Base-by-base conservation (phyloP, 2,329 filamentous ascomycete species). In the Beauveria rudraprayagi region DNA sequence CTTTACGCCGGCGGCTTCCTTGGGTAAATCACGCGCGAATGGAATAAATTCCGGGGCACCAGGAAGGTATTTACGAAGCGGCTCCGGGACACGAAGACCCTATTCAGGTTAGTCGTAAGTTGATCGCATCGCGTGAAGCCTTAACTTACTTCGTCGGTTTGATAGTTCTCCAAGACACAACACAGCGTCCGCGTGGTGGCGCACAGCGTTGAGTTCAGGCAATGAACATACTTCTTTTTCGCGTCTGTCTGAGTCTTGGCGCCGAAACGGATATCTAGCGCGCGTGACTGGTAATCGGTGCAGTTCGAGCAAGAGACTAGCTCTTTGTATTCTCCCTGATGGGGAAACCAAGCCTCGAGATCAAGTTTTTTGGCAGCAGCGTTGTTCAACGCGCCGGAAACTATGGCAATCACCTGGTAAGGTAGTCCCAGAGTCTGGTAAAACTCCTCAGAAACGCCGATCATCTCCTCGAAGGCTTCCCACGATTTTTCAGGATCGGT, bases 261-360 rank as follows among this genome's bases (percentile, higher is more conserved):
- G 53, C 94, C 93, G 69, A 88, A 96, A 62, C 94, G 85, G 68
- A 99, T 96, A 75, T 97, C 93, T 14, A 99, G 83, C 67, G 92
- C 92, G 61, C 94, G 85, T 26, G 91, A 92, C 80, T 99, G 94
- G 80, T 97, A 97, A 73, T 97, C 93, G 50, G 91, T 96, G 80
- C 94, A 99, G 78, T 99, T 99, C 64, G 91, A 96, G 83, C 92
- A 96, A 22, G 91, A 96, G 56, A 97, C 94, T 30, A 99, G 84
- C 78, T 97, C 94, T 78, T 97, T 97, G 83, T 97, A 99, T 76
- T 97, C 94, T 69, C 89, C 89, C 75, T 97, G 92, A 81, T 90
- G 95, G 17, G 91, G 92, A 75, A 96, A 96, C 91, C 92, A 96
- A 3, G 94, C 93, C 74, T 99, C 94, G 24, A 99, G 82, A 71